These are phyloP conservation scores for Camellia oleifera DNA, from an alignment of 179 eudicot species.

Conservation along the genomic window DNA sequence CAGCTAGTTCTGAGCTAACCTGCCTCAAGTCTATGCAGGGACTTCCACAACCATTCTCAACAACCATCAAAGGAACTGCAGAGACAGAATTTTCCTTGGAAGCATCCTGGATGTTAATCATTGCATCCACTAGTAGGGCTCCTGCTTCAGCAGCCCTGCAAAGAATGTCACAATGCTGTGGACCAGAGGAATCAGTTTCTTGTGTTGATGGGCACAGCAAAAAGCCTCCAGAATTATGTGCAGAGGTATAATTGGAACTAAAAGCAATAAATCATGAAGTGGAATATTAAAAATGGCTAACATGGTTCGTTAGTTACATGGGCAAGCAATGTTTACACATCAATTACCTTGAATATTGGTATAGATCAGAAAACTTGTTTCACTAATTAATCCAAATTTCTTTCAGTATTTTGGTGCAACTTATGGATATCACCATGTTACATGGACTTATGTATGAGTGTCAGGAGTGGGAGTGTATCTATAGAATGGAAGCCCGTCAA, in stretches of 20 bases:
- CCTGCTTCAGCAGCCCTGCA: constrained; percentile 97
- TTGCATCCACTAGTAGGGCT: constrained; percentile 88
- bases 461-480: too few relatives aligned
- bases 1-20: constrained; percentile 82
- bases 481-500: too few relatives aligned
- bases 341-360: background rate
- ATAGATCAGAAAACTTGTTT: background rate
- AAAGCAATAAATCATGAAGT: background rate
- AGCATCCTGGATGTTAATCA: constrained; percentile 64
- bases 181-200: constrained; percentile 5
- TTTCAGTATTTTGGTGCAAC: background rate
- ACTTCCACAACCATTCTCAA: constrained; percentile 95
- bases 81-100: constrained; percentile 40
- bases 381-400: background rate
- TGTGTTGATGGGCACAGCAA: background rate
- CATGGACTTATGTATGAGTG: too few relatives aligned
- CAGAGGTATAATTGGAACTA: background rate
- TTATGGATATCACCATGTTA: background rate
- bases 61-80: constrained; percentile 88
- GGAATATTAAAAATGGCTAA: background rate
- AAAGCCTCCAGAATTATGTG: background rate
- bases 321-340: background rate
- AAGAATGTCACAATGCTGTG: constrained; percentile 85
- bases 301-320: background rate
- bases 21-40: constrained; percentile 95